Percentiles rank a stretch among this genome's conserved stretches.
Conservation (phyloP, 768 basidiomycete species). For the Boletus rufocinnamomeus region DNA sequence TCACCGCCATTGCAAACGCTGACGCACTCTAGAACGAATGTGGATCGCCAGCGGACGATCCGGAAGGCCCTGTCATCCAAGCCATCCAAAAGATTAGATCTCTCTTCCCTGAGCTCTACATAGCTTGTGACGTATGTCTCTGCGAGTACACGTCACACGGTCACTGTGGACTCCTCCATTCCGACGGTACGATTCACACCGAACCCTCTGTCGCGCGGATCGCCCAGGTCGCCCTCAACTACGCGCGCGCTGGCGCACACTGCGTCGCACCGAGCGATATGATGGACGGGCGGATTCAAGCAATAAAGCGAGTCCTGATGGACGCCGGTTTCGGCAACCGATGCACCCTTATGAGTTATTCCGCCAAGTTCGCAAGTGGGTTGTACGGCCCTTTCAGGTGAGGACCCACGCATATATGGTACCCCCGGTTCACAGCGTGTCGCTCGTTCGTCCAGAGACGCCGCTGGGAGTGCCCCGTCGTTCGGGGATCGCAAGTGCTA, state of each 20-base stretch:
- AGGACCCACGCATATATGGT: constrained; percentile 20
- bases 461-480: constrained; percentile 93
- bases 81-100: constrained; percentile 78
- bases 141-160: constrained; percentile 99
- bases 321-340: constrained; percentile 83
- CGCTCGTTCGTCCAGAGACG: constrained; percentile 59
- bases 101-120: constrained; percentile 83
- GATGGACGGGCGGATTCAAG: constrained; percentile 96
- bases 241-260: constrained; percentile 94
- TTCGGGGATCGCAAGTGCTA: constrained; percentile 98
- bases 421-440: neutral
- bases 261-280: constrained; percentile 99
- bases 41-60: constrained; percentile 90
- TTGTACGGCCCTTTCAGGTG: constrained; percentile 97
- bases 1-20: neutral
- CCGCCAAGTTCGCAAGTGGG: constrained; percentile 95
- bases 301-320: constrained; percentile 86
- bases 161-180: constrained; percentile 83
- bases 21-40: constrained; percentile 58
- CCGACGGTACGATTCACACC: constrained; percentile 77
- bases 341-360: constrained; percentile 94
- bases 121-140: constrained; percentile 96
- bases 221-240: constrained; percentile 88
- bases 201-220: constrained; percentile 82
- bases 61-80: constrained; percentile 87